These are phyloP conservation scores for Venturia carpophila DNA, from an alignment of 2,329 filamentous ascomycete species.

Conservation along the genomic window DNA sequence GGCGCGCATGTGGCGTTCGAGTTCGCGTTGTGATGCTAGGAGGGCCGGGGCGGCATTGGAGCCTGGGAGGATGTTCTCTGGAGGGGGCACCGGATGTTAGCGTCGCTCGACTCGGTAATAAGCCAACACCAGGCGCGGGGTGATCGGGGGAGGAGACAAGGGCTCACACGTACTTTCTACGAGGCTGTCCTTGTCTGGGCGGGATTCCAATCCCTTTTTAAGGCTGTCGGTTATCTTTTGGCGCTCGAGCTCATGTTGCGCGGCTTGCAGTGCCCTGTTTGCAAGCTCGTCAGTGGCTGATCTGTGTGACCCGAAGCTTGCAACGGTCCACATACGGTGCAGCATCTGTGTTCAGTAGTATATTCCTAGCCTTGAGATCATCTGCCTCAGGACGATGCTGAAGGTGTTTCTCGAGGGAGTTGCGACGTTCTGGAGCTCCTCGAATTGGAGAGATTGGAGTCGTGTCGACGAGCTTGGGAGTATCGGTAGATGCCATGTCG, in stretches of 20 bases:
- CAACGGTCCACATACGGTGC: slow-evolving; percentile 48
- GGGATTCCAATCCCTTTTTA: slow-evolving; percentile 41
- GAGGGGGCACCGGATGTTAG: neutral
- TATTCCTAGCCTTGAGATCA: slow-evolving; percentile 61
- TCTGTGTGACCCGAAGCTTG: neutral
- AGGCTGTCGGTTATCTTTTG: slow-evolving; percentile 32
- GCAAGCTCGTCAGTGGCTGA: neutral
- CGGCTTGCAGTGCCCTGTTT: slow-evolving; percentile 53
- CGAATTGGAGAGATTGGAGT: slow-evolving; percentile 36
- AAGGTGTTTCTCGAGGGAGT: slow-evolving; percentile 41
- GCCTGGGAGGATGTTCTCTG: slow-evolving; percentile 80
- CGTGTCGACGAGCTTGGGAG: slow-evolving; percentile 26
- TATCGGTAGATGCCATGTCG: neutral
- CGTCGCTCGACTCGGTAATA: neutral
- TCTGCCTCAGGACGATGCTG: slow-evolving; percentile 44
- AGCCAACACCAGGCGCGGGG: neutral
- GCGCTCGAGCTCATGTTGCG: slow-evolving; percentile 55
- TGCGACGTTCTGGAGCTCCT: slow-evolving; percentile 52
- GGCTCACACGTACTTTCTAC: slow-evolving; percentile 58
- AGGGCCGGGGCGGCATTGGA: slow-evolving; percentile 71
- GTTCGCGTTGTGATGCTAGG: slow-evolving; percentile 72
- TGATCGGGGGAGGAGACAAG: slow-evolving; percentile 17
- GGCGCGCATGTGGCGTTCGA: slow-evolving; percentile 80
- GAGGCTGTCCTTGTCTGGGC: slow-evolving; percentile 64
- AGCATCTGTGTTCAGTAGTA: slow-evolving; percentile 58